These are phyloP conservation scores for Medicago lupulina DNA, from an alignment of 306 rosid genomes.

Conservation along the genomic window DNA sequence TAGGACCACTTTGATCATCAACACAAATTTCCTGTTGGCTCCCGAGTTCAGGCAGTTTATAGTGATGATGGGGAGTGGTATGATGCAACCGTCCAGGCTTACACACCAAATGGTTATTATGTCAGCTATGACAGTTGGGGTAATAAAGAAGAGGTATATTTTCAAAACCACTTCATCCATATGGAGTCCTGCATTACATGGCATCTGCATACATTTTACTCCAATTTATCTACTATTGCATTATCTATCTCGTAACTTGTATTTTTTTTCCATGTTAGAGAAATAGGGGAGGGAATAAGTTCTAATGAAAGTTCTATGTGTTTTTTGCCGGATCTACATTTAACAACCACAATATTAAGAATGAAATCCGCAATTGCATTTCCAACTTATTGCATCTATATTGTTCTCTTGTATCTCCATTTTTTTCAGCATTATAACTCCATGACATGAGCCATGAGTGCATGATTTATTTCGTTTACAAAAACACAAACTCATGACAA, in stretches of 20 bases:
- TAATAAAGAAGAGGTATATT: constrained; percentile 90
- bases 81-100: constrained; percentile 77
- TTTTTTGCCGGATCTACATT: not conserved
- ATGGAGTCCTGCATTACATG: constrained; percentile 11
- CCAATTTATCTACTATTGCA: constrained; percentile 24
- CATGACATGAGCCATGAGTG: not conserved
- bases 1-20: constrained; percentile 68
- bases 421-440: constrained; percentile 23
- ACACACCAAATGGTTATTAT: constrained; percentile 79
- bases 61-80: constrained; percentile 99
- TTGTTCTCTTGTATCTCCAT: not conserved
- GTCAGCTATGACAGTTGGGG: constrained; percentile 89
- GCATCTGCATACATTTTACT: constrained; percentile 13
- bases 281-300: not conserved
- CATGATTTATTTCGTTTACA: not conserved
- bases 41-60: constrained; percentile 89
- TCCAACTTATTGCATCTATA: not conserved
- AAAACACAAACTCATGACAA: not conserved
- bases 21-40: constrained; percentile 68
- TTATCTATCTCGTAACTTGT: constrained; percentile 9
- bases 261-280: not conserved
- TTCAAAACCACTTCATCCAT: constrained; percentile 34
- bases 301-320: not conserved
- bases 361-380: not conserved
- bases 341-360: not conserved